Evolutionary conservation across 2,329 filamentous ascomycete genomes (phyloP).

Genomic region (Aspergillus brasiliensis): DNA sequence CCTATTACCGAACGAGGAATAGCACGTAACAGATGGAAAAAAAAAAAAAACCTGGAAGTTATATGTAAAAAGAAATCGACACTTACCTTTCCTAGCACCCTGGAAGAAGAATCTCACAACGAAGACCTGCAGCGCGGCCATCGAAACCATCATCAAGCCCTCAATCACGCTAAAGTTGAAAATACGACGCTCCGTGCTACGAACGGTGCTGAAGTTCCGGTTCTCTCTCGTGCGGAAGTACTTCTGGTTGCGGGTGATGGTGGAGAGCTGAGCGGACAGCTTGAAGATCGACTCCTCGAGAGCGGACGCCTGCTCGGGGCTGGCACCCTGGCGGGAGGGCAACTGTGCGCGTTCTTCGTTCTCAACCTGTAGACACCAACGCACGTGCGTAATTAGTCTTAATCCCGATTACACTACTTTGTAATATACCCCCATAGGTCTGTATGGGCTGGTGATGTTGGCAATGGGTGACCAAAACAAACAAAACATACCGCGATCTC

Average conservation of each 20-base stretch:
- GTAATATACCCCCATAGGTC: background rate
- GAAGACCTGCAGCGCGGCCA: constrained; percentile 96
- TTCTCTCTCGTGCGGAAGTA: constrained; percentile 99
- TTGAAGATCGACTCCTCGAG: constrained; percentile 96
- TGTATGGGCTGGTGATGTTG: background rate
- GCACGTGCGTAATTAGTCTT: background rate
- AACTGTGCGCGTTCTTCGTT: constrained; percentile 81
- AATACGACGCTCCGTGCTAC: constrained; percentile 92
- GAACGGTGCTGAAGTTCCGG: constrained; percentile 96
- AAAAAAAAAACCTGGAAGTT: no score
- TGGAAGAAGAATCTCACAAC: constrained; percentile 99
- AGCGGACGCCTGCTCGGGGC: constrained; percentile 82
- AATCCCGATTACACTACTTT: background rate
- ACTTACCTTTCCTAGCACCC: constrained; percentile 68
- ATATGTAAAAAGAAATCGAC: background rate
- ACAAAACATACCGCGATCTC: constrained; percentile 77
- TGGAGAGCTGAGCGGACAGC: constrained; percentile 87
- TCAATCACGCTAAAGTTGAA: constrained; percentile 98
- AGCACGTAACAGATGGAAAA: background rate
- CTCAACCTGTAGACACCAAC: constrained; percentile 66
- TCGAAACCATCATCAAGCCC: constrained; percentile 84
- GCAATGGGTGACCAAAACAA: background rate
- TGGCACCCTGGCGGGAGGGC: constrained; percentile 84
- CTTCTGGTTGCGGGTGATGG: constrained; percentile 95
- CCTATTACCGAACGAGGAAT: background rate